A percentile compares a stretch with the other conserved stretches of the same genome.
phyloP scores from a whole-genome alignment of 2,329 filamentous ascomycete genomes.

The Hypoxylon sp. region DNA sequence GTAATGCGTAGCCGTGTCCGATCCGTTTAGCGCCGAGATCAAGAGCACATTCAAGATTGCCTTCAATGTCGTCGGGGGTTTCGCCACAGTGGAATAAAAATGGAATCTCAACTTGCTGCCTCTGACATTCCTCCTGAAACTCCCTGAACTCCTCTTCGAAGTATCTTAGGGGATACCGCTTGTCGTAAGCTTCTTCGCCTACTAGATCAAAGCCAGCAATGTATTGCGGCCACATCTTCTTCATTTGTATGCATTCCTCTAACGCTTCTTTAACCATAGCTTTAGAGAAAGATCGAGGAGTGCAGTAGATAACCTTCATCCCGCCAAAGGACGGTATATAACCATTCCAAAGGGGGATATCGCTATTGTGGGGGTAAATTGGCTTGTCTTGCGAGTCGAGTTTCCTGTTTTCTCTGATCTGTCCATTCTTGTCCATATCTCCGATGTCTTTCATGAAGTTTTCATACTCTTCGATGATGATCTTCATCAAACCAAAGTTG shows the following conservation, averaged over 20 bases:
- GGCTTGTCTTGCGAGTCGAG: conserved; percentile 32
- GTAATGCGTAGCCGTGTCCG: conserved; percentile 79
- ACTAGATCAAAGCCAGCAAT: conserved; percentile 74
- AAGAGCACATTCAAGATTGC: conserved; percentile 78
- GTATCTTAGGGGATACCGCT: conserved; percentile 66
- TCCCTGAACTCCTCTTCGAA: conserved; percentile 65
- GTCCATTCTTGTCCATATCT: conserved; percentile 49
- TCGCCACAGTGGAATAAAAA: conserved; percentile 85
- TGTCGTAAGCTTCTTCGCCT: conserved; percentile 67
- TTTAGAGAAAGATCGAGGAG: conserved; percentile 68
- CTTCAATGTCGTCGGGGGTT: conserved; percentile 77
- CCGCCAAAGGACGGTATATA: conserved; percentile 64
- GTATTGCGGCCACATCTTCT: conserved; percentile 64
- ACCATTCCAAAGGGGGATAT: conserved; percentile 29
- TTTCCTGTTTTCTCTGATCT: conserved; percentile 44
- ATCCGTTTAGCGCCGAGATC: conserved; percentile 77
- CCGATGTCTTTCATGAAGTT: conserved; percentile 59
- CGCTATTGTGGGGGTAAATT: conserved; percentile 17
- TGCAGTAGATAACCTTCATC: conserved; percentile 74
- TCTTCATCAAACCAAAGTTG: conserved; percentile 67
- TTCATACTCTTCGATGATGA: conserved; percentile 65
- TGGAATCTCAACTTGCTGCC: conserved; percentile 70
- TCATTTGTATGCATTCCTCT: conserved; percentile 68
- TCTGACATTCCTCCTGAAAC: conserved; percentile 64
- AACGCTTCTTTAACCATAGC: conserved; percentile 63